Base-by-base conservation (phyloP, 352 stramenopile genomes). In the Blastocystis sp. region DNA sequence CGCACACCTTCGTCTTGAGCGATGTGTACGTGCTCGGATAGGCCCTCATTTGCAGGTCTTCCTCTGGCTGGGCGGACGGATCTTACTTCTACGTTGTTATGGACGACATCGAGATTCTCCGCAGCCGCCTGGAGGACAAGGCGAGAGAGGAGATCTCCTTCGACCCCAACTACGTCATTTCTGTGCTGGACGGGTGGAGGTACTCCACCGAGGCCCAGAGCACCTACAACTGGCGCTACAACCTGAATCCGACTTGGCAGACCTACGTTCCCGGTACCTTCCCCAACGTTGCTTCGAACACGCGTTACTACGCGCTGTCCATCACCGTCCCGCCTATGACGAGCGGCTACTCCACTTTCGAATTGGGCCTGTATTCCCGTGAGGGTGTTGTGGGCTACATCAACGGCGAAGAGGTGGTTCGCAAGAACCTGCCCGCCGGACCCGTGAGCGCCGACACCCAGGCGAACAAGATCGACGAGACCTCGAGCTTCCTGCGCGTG, bases 81-180 rank as follows among this genome's bases (percentile, higher is more conserved):
- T 89, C 79, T 19, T 63, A 77, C 55, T 77, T 89, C 51, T 89
- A 80, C 65, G 62, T 89, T 3, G 45, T 77, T 16, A 89, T 89
- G 63, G 79, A 89, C 65, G 33, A 21, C 21, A 89, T 89, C 21
- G 67, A 80, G 13, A 13, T 89, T 9, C 65, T 89, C 26, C 63
- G 61, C 26, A 67, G n/a, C 35, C 74, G 74, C 66, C 55, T 85
- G 55, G 74, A 85, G 29, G 74, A 63, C 35, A 55, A 33, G 24
- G 41, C 41, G 19, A 33, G 45, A 45, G 13, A 29, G 29, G 74
- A 85, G 51, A 55, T 85, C 29, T 6, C 16, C 19, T 85, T 85
- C 61, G 60, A 85, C 51, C 74, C 74, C n/a, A 62, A 41, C 10
- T 85, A 85, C 60, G 55, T 41, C 13, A 67, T 85, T 24, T 55